Base-by-base conservation (phyloP, 208 protist genomes). In the Leishmania arabica region DNA sequence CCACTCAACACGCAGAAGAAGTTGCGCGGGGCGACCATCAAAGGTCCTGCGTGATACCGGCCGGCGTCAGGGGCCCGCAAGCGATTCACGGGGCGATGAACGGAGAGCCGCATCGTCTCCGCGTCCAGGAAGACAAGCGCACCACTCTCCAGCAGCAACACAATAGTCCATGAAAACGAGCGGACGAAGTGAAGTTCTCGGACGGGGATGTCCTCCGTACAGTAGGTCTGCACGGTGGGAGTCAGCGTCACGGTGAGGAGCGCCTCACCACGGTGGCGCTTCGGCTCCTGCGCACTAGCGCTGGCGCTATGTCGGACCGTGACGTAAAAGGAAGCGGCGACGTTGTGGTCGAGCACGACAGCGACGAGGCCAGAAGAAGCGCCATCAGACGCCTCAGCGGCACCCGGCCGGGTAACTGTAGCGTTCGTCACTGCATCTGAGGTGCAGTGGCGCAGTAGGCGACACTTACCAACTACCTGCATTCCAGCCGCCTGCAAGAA, bases 51-150 rank as follows among this genome's bases (percentile, higher is more conserved):
- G 8, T 40, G 75, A 58, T 86, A 88, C 31, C 80, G 71, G 37
- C 65, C 72, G n/a, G 70, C 78, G 58, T 82, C 78, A 21, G 85
- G 80, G 27, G 81, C 78, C 3, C 81, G 62, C 78, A 87, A 71
- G 17, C 88, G 79, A 49, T 82, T 79, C 53, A 86, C 69, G 3
- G 89, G 42, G 56, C 86, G 84, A 62, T 88, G 83, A 68, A 84
- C 72, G 19, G 93, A 86, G 21, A 90, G 53, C 49, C 87, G 82
- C 92, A 97, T 93, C 49, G 87, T 88, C 45, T 84, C 64, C 17
- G 87, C 84, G 45, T 97, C 92, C 3, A 97, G 72, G 19, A 95
- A 89, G 6, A 95, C 66, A 9, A 95, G 51, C 17, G 91, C 94
- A 13, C 92, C 94, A 68, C 91, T 95, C 77, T 94, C 89, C 45